Conservation (phyloP, 1,284 basidiomycete genomes). For the Ustilago esculenta region DNA sequence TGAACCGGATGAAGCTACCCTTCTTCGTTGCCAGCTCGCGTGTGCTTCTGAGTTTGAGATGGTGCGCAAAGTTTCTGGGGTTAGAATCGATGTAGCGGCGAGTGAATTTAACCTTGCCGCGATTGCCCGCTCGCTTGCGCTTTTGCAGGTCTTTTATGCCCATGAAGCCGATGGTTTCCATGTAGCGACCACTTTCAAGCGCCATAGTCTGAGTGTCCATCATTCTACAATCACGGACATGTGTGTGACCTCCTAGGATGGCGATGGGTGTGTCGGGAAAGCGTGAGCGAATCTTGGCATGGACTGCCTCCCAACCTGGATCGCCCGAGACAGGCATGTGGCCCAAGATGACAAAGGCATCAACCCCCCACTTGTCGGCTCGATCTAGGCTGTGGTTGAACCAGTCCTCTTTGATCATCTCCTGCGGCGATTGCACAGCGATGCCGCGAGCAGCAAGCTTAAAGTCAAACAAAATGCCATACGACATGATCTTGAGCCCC, state of each 20-base stretch:
- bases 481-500: slow-evolving; percentile 56
- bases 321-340: slow-evolving; percentile 64
- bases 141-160: slow-evolving; percentile 45
- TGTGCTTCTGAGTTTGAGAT: slow-evolving; percentile 36
- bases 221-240: slow-evolving; percentile 62
- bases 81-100: slow-evolving; percentile 70
- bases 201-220: slow-evolving; percentile 58
- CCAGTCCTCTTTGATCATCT: slow-evolving; percentile 63
- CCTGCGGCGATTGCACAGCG: slow-evolving; percentile 50
- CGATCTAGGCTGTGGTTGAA: slow-evolving; percentile 55
- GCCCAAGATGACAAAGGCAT: slow-evolving; percentile 62
- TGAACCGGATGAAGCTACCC: slow-evolving; percentile 53
- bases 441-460: slow-evolving; percentile 56
- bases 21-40: slow-evolving; percentile 56
- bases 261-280: slow-evolving; percentile 59
- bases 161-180: slow-evolving; percentile 55
- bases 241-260: slow-evolving; percentile 62
- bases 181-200: slow-evolving; percentile 62
- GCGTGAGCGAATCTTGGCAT: slow-evolving; percentile 53
- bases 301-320: slow-evolving; percentile 57
- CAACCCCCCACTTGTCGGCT: slow-evolving; percentile 50
- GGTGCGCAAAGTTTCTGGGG: slow-evolving; percentile 65
- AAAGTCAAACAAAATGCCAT: slow-evolving; percentile 62
- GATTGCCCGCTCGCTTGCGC: slow-evolving; percentile 33
- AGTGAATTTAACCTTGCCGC: slow-evolving; percentile 65